These are phyloP conservation scores for Cucurbita pepo DNA, from an alignment of 306 rosid species.

Conservation along the genomic window DNA sequence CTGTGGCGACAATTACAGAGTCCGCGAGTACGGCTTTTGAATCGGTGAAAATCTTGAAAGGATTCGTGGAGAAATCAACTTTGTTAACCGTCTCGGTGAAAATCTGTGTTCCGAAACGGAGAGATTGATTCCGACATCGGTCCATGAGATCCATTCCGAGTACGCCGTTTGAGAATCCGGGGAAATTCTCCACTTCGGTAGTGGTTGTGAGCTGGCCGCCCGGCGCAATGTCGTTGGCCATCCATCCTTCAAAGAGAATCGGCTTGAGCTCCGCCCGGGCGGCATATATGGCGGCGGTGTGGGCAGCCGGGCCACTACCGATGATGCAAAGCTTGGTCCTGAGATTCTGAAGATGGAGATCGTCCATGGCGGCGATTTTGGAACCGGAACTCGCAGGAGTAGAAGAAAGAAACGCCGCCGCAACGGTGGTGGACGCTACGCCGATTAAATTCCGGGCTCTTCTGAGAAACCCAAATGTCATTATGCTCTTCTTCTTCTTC, in stretches of 20 bases:
- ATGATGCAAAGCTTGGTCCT: conserved; percentile 63
- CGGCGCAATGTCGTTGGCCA: conserved; percentile 77
- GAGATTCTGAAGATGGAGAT: conserved; percentile 17
- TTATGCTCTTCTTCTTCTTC: neutral
- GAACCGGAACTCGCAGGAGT: conserved; percentile 13
- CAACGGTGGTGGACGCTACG: neutral
- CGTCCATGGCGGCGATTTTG: conserved; percentile 18
- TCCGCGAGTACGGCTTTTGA: conserved; percentile 19
- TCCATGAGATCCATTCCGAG: conserved; percentile 68
- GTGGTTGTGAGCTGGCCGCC: conserved; percentile 90
- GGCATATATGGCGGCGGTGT: conserved; percentile 74
- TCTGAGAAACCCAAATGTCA: conserved; percentile 9
- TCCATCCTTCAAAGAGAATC: conserved; percentile 74
- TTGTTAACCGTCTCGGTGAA: conserved; percentile 55
- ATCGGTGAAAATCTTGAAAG: conserved; percentile 51
- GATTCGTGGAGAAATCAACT: conserved; percentile 51
- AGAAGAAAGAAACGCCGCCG: conserved; percentile 3
- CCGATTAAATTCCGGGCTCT: conserved; percentile 18
- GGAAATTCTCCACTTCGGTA: conserved; percentile 80
- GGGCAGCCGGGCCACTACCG: conserved; percentile 83
- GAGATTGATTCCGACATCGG: conserved; percentile 45
- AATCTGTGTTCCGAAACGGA: conserved; percentile 62
- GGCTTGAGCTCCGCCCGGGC: conserved; percentile 82
- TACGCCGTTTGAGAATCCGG: conserved; percentile 65
- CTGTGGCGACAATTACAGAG: conserved; percentile 46